Base-by-base conservation (phyloP, 306 rosid genomes). In the Datisca glomerata region DNA sequence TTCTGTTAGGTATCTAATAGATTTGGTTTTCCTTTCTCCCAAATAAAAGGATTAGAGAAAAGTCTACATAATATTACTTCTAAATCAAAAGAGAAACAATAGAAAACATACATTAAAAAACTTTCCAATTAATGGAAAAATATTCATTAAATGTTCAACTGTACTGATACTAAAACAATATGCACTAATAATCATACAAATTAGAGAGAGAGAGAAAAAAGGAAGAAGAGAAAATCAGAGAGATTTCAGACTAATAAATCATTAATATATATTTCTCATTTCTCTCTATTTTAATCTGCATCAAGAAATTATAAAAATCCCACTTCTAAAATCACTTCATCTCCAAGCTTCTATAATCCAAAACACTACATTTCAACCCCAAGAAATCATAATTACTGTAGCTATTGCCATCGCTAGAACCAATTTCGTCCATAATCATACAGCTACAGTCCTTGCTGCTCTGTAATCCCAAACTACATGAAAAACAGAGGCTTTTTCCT, bases 261-360 rank as follows among this genome's bases (percentile, higher is more conserved):
- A 56, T 34, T 53, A 49, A 43, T 54, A 60, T 51, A 45, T 31
- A 33, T 56, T 14, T 21, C 37, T 64, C 43, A 53, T 31, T 41
- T 15, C 48, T 51, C 44, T 59, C 24, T 52, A 12, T 10, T 15
- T 40, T 23, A 18, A 24, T 44, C 62, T 9, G 64, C 39, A 38
- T 21, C n/a, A n/a, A n/a, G n/a, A n/a, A 16, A 23, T 11, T n/a
- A 43, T 41, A 56, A 35, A 61, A 21, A 24, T 8, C 41, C 42
- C 32, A 7, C 16, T 45, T n/a, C 15, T 17, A 18, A 21, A 37
- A 38, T 63, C 47, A 83, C 67, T 82, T 83, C 95, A 70, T 89
- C 57, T 89, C 75, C 80, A 83, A 77, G 55, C 83, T 52, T 70
- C 80, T 83, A 49, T 80, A 87, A 73, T 79, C 94, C 74, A 83